A percentile compares a stretch with the other conserved stretches of the same genome.
phyloP scores from a whole-genome alignment of 176 grass and related monocot species.

The Oryza rufipogon region DNA sequence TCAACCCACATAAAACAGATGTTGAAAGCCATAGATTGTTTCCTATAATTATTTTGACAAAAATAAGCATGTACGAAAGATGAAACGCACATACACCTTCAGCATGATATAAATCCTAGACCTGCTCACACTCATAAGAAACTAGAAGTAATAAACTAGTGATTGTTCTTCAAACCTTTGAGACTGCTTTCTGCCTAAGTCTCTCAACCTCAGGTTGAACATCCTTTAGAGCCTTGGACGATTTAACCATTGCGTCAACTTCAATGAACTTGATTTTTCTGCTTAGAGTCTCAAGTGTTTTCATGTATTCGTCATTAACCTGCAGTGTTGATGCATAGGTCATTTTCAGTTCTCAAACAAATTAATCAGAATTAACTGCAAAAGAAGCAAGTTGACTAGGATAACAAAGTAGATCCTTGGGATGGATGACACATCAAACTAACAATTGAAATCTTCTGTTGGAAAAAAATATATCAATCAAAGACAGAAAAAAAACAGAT shows the following conservation, averaged over 20 bases:
- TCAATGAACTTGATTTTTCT: conserved; percentile 92
- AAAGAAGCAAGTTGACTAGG: conserved; percentile 14
- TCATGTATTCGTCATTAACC: conserved; percentile 97
- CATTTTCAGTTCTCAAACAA: conserved; percentile 27
- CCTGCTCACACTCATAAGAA: conserved; percentile 19
- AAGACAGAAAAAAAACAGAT: background rate
- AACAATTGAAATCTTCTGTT: conserved; percentile 10
- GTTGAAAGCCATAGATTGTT: conserved; percentile 4
- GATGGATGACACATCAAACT: conserved; percentile 7
- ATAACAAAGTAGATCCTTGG: conserved; percentile 12
- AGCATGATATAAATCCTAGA: background rate
- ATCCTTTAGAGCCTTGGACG: conserved; percentile 85
- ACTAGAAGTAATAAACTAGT: conserved; percentile 32
- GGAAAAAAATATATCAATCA: background rate
- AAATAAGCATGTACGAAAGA: conserved; percentile 10
- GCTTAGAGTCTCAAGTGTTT: conserved; percentile 84
- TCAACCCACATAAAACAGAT: conserved; percentile 11
- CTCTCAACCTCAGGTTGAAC: conserved; percentile 90
- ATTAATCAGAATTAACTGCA: conserved; percentile 15
- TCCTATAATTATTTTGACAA: conserved; percentile 6
- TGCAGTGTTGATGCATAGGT: conserved; percentile 47
- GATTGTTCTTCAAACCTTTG: conserved; percentile 70
- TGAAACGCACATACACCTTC: background rate
- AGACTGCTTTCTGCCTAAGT: conserved; percentile 85
- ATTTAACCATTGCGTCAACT: conserved; percentile 82